Evolutionary conservation across 495 filamentous ascomycete species (phyloP), one percentile per base, ranked within the genome.

Genomic region (Hypoxylon fragiforme): DNA sequence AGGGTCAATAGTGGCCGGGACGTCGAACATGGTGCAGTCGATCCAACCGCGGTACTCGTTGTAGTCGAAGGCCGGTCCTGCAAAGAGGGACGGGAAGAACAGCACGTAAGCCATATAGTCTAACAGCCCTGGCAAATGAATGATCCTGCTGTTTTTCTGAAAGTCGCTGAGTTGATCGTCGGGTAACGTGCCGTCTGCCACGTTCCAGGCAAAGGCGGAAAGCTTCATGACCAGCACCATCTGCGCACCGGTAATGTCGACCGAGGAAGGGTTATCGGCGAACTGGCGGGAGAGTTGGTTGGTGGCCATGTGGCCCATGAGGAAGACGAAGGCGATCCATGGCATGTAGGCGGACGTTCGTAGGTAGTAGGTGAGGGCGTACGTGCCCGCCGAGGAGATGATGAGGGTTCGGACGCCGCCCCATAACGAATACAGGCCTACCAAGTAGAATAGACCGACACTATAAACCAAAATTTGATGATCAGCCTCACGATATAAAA

Each of bases 211-310:
- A 68, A 97, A 98, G 18, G 92, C 84, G 7, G 83, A 87, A n/a
- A 97, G 87, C 75, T 97, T 98, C 92, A 98, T 98, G 45, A 96
- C 85, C 55, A 97, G 69, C 9, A 98, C 94, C 94, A 98, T 98
- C 71, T 98, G 94, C 0, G 94, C 92, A 41, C 91, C 91, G 12
- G 92, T 96, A 60, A 98, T 92, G 70, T 98, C 94, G 32, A 96
- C 76, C 6, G 74, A 69, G 45, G 78, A 71, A 1, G 86, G 80
- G 40, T 83, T 76, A 55, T 87, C 77, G 26, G 76, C 70, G 39
- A 85, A 80, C 62, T 95, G 90, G 22, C 94, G 87, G 49, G 83
- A 74, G 50, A 97, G 85, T 66, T 98, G 94, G 67, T 82, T 95
- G 57, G 91, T 67, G 31, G 91, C 89, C 88, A 98, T 89, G 70